Conservation (phyloP, 2,329 filamentous ascomycete genomes). For the Cadophora sp. region DNA sequence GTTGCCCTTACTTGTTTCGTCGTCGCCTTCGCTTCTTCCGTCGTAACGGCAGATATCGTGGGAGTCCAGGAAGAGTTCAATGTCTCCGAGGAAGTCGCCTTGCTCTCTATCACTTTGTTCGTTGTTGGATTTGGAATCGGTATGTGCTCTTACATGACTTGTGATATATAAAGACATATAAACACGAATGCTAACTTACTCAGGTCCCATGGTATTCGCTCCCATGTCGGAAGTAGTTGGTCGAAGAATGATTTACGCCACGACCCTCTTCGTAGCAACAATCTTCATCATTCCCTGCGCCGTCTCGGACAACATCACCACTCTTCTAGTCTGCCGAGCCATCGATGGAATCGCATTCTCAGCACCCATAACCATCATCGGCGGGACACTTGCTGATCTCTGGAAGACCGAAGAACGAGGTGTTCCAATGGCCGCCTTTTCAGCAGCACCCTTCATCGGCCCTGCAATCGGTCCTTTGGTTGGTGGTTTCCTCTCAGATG, state of each 20-base stretch:
- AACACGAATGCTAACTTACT: constrained; percentile 22
- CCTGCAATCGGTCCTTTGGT: constrained; percentile 79
- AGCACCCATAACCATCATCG: constrained; percentile 85
- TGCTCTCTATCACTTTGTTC: constrained; percentile 77
- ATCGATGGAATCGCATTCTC: constrained; percentile 87
- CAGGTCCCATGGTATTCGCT: constrained; percentile 79
- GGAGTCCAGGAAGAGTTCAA: constrained; percentile 69
- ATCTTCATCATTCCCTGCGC: constrained; percentile 84
- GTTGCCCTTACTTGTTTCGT: constrained; percentile 80
- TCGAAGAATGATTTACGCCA: constrained; percentile 69
- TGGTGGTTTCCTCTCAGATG: constrained; percentile 77
- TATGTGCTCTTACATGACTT: constrained; percentile 44
- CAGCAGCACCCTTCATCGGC: constrained; percentile 81
- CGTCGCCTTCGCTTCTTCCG: constrained; percentile 67
- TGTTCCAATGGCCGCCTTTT: constrained; percentile 87
- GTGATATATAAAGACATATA: neutral
- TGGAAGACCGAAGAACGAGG: constrained; percentile 85
- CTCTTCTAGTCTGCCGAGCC: constrained; percentile 75
- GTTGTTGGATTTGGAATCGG: constrained; percentile 84
- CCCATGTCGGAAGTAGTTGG: constrained; percentile 80
- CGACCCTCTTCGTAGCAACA: constrained; percentile 61
- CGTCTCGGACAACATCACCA: constrained; percentile 76
- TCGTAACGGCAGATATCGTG: constrained; percentile 78
- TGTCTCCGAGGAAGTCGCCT: constrained; percentile 74
- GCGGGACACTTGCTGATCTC: constrained; percentile 82